These are phyloP conservation scores for Hyaloscypha variabilis DNA, from an alignment of 495 filamentous ascomycete genomes.

Conservation along the genomic window DNA sequence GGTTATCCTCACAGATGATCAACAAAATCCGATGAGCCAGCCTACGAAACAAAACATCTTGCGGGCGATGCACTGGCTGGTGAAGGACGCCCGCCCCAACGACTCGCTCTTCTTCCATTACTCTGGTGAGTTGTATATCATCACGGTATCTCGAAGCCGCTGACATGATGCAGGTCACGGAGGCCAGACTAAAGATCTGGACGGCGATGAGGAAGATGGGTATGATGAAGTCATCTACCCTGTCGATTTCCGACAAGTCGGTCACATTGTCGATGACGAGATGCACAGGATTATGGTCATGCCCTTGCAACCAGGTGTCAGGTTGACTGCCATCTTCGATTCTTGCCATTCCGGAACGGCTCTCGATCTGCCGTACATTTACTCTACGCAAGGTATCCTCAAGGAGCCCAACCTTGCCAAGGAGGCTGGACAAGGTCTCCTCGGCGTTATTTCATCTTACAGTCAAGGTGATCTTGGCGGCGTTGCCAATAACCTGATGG, in stretches of 20 bases:
- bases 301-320: conserved; percentile 78
- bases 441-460: conserved; percentile 88
- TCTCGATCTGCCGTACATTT: conserved; percentile 95
- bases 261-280: conserved; percentile 97
- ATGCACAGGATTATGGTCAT: conserved; percentile 98
- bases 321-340: conserved; percentile 97
- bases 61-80: conserved; percentile 97
- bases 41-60: conserved; percentile 96
- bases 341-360: conserved; percentile 99
- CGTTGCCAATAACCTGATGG: conserved; percentile 78
- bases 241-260: conserved; percentile 86
- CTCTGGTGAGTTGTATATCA: conserved; percentile 66
- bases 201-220: conserved; percentile 93
- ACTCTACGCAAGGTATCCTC: conserved; percentile 91
- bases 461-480: conserved; percentile 86
- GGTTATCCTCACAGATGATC: conserved; percentile 97
- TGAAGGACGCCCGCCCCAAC: conserved; percentile 91
- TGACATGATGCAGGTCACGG: conserved; percentile 70
- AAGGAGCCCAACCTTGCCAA: conserved; percentile 98
- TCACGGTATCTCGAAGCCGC: conserved; percentile 9
- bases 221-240: conserved; percentile 99
- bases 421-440: conserved; percentile 91
- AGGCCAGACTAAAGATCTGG: conserved; percentile 93
- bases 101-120: conserved; percentile 99
- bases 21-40: conserved; percentile 95